These are phyloP conservation scores for Oryza officinalis DNA, from an alignment of 176 grass and related monocot species.

Conservation along the genomic window DNA sequence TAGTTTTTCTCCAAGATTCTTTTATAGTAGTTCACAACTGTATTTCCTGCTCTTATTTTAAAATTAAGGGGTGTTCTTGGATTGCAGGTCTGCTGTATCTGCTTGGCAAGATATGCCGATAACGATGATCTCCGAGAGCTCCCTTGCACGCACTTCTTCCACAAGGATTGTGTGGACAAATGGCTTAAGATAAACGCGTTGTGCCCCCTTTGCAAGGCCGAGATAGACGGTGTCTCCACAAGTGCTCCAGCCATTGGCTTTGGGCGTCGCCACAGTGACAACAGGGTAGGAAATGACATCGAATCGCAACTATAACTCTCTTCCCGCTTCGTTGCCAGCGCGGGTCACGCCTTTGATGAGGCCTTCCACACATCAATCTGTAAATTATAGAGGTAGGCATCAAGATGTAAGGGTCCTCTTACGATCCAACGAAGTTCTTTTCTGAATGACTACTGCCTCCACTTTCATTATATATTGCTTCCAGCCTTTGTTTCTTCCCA, in stretches of 20 bases:
- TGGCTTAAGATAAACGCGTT: slow-evolving; percentile 95
- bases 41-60: neutral
- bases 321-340: neutral
- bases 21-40: slow-evolving; percentile 9
- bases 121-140: slow-evolving; percentile 88
- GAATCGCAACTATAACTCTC: slow-evolving; percentile 41
- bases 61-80: neutral
- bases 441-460: slow-evolving; percentile 6
- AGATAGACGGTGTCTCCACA: slow-evolving; percentile 41
- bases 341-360: neutral
- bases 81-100: slow-evolving; percentile 86
- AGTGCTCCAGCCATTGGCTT: slow-evolving; percentile 48
- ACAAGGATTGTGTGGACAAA: slow-evolving; percentile 91
- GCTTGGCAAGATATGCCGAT: slow-evolving; percentile 73
- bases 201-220: slow-evolving; percentile 89
- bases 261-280: slow-evolving; percentile 53
- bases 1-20: slow-evolving; percentile 28
- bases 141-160: slow-evolving; percentile 82
- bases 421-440: slow-evolving; percentile 1
- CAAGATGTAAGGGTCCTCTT: slow-evolving; percentile 9
- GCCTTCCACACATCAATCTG: slow-evolving; percentile 24
- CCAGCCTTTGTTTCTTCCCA: neutral
- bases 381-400: slow-evolving; percentile 46
- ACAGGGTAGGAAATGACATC: slow-evolving; percentile 51
- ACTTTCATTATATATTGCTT: slow-evolving; percentile 23